These are phyloP conservation scores for Brassica juncea DNA, from an alignment of 345 rosid species.

Conservation along the genomic window DNA sequence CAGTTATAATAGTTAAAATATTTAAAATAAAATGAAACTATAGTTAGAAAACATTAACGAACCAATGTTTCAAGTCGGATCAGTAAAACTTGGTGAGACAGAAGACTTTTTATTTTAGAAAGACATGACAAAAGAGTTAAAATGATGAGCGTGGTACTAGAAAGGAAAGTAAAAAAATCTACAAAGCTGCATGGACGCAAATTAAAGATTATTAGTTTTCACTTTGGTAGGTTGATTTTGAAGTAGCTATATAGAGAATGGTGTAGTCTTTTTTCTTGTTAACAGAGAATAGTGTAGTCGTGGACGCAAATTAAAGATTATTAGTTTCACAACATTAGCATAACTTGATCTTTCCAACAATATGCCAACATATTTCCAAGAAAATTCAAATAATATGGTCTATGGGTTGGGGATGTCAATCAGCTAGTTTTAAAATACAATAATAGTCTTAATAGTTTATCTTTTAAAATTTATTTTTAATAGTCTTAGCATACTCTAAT, in stretches of 20 bases:
- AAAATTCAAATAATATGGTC: not conserved
- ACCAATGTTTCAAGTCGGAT: too few species aligned
- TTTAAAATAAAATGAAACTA: too few species aligned
- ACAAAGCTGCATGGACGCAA: not conserved
- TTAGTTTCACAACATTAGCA: constrained; percentile 11
- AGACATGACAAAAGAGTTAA: too few species aligned
- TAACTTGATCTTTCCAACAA: constrained; percentile 29
- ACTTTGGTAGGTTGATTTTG: constrained; percentile 14
- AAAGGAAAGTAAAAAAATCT: too few species aligned
- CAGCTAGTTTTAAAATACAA: not conserved
- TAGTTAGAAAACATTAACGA: too few species aligned
- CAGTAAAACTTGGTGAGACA: too few species aligned
- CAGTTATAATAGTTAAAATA: too few species aligned
- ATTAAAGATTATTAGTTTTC: too few species aligned
- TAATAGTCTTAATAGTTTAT: not conserved
- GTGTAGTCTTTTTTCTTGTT: too few species aligned
- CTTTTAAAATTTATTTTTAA: not conserved
- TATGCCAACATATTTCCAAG: constrained; percentile 3
- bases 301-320: constrained; percentile 25
- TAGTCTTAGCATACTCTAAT: not conserved
- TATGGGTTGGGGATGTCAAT: not conserved
- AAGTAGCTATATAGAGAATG: constrained; percentile 1
- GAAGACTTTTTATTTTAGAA: too few species aligned
- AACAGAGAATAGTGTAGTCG: not conserved
- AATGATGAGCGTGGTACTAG: too few species aligned